Base-by-base conservation (phyloP, 2,329 filamentous ascomycete species). In the Xylaria sp. region DNA sequence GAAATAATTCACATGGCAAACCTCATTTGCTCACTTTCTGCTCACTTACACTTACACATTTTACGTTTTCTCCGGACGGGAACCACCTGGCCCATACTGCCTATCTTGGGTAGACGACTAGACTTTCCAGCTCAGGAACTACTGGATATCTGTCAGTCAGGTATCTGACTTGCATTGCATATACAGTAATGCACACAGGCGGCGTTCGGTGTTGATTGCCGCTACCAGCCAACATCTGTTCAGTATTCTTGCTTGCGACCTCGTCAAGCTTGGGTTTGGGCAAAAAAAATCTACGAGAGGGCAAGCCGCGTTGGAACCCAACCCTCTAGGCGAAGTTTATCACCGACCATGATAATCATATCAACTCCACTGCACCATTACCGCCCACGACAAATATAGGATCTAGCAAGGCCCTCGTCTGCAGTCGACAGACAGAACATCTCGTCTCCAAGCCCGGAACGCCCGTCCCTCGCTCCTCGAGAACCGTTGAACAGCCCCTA, bases 331-430 rank as follows among this genome's bases (percentile, higher is more conserved):
- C 31, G n/a, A 48, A 39, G 46, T 48, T 69, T 51, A 54, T 64
- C 59, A 61, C 63, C 48, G 66, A 46, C 60, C 59, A 71, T 64
- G 69, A 67, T 56, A 61, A 58, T 59, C 46, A 61, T 28, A n/a
- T 10, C 56, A 46, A 8, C 41, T 58, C 56, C 23, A 48, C 56
- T 31, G 39, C 7, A 48, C 23, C 8, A n/a, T 28, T 25, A 46
- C 39, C 23, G 20, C 36, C n/a, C 56, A 43, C 41, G 13, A 48
- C 39, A 31, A 8, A 58, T 58, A 58, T 58, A 58, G 56, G 39
- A 46, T 18, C 36, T 31, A 46, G 15, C 39, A 9, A 43, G 36
- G 9, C 41, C 56, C 39, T 46, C 39, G 2, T 58, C 23, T 58
- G 56, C 25, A 46, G 56, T 46, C 18, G 23, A 58, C 25, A 46